phyloP scores from a whole-genome alignment of 139 green algal species.

The Tetradesmus obliquus region DNA sequence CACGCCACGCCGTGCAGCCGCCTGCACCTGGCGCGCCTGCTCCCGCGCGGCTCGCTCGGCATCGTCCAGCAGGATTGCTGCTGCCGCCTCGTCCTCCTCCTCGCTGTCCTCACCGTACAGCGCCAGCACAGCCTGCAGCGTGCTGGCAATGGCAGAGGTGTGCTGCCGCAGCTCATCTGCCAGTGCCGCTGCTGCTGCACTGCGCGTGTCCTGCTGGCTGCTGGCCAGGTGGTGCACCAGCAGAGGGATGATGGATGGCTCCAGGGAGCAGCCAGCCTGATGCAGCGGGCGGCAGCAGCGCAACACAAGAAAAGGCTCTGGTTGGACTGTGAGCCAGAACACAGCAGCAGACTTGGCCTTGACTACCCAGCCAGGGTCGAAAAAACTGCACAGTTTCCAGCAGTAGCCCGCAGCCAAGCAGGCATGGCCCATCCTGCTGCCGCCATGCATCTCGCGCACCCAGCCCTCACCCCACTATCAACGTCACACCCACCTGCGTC shows the following conservation, averaged over 20 bases:
- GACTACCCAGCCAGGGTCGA: background rate
- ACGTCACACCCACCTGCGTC: slow-evolving; percentile 48
- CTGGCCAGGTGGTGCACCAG: slow-evolving; percentile 37
- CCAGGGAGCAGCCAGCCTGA: slow-evolving; percentile 10
- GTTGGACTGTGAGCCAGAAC: background rate
- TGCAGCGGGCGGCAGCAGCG: background rate
- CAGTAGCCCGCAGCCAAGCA: background rate
- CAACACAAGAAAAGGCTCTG: background rate
- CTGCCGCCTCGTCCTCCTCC: slow-evolving; percentile 22
- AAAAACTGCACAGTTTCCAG: background rate
- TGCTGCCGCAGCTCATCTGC: slow-evolving; percentile 52
- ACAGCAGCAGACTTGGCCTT: background rate
- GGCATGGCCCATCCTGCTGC: background rate
- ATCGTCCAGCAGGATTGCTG: slow-evolving; percentile 24
- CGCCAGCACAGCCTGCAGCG: slow-evolving; percentile 56
- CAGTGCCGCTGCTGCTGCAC: slow-evolving; percentile 57
- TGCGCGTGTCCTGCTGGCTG: slow-evolving; percentile 58
- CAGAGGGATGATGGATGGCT: slow-evolving; percentile 24
- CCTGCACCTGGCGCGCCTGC: background rate
- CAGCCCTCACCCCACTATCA: background rate
- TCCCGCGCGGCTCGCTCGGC: background rate
- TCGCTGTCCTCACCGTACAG: slow-evolving; percentile 38
- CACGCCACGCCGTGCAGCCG: slow-evolving; percentile 21
- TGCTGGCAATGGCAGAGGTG: slow-evolving; percentile 23
- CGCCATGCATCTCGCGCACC: background rate